Conservation (phyloP, 1,284 basidiomycete species). For the Bondarzewia mesenterica region DNA sequence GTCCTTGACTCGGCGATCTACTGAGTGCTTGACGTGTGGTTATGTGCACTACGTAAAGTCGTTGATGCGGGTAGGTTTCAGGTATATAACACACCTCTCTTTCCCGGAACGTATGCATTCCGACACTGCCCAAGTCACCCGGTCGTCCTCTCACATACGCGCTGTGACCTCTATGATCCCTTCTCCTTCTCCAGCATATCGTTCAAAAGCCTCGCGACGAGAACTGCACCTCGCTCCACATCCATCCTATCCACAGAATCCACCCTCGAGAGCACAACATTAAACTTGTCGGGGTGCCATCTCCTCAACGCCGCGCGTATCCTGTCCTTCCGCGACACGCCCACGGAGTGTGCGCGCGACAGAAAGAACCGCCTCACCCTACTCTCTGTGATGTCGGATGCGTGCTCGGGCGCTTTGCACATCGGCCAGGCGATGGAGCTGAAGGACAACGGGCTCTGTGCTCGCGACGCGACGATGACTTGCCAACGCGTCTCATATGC, state of each 20-base stretch:
- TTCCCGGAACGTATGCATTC: too few relatives aligned
- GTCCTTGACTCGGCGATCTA: too few relatives aligned
- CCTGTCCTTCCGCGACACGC: slow-evolving; percentile 50
- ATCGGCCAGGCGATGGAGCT: slow-evolving; percentile 65
- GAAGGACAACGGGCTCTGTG: slow-evolving; percentile 37
- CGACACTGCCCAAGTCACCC: too few relatives aligned
- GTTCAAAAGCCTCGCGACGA: slow-evolving; percentile 64
- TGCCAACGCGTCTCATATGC: slow-evolving; percentile 57
- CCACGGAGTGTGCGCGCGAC: slow-evolving; percentile 48
- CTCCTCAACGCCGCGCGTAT: slow-evolving; percentile 55
- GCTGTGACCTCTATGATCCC: too few relatives aligned
- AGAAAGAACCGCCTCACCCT: slow-evolving; percentile 50
- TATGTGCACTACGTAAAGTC: too few relatives aligned
- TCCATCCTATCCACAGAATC: slow-evolving; percentile 40
- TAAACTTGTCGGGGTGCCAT: slow-evolving; percentile 75
- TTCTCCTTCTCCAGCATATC: slow-evolving; percentile 47
- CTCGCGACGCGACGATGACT: slow-evolving; percentile 35
- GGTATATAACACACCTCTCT: too few relatives aligned
- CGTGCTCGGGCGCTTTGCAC: slow-evolving; percentile 29
- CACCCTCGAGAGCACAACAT: slow-evolving; percentile 44
- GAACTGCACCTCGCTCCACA: slow-evolving; percentile 62
- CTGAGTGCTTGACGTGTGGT: too few relatives aligned
- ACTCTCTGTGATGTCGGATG: slow-evolving; percentile 41
- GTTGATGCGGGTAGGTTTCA: too few relatives aligned
- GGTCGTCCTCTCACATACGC: too few relatives aligned